Evolutionary conservation across 495 filamentous ascomycete genomes (phyloP).

Genomic region (Tuber umbilicatum): DNA sequence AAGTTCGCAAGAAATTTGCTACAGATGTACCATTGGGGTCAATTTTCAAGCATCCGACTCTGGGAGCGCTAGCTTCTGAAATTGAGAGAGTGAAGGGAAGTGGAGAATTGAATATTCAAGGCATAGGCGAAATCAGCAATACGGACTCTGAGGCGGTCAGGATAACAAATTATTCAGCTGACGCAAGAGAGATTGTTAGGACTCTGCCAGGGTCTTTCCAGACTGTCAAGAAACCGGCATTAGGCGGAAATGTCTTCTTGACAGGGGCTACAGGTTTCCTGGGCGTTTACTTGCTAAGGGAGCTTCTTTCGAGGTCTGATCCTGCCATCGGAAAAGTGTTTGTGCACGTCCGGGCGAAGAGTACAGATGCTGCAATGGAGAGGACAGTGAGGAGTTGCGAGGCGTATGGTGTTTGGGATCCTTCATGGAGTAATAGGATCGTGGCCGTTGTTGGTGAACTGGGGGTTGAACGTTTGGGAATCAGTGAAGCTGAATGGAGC

Average conservation of each 20-base stretch:
- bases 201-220: constrained; percentile 48
- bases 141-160: constrained; percentile 38
- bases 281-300: constrained; percentile 71
- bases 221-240: constrained; percentile 24
- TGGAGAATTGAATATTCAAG: constrained; percentile 37
- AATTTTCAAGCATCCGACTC: constrained; percentile 69
- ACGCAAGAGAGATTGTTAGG: constrained; percentile 55
- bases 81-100: constrained; percentile 58
- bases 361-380: constrained; percentile 47
- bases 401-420: constrained; percentile 76
- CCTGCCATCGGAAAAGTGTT: constrained; percentile 59
- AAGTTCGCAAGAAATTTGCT: constrained; percentile 54
- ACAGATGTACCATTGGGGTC: constrained; percentile 66
- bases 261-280: constrained; percentile 92
- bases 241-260: constrained; percentile 61
- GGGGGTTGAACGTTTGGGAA: constrained; percentile 61
- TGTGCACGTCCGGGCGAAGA: constrained; percentile 65
- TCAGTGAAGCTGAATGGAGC: constrained; percentile 59
- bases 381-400: constrained; percentile 52
- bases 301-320: constrained; percentile 58
- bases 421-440: constrained; percentile 59
- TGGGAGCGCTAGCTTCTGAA: constrained; percentile 64
- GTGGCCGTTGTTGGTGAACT: constrained; percentile 67
- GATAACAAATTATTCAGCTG: constrained; percentile 58
- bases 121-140: constrained; percentile 32